phyloP scores from a whole-genome alignment of 2,329 filamentous ascomycete species.

The Colletotrichum salicis region DNA sequence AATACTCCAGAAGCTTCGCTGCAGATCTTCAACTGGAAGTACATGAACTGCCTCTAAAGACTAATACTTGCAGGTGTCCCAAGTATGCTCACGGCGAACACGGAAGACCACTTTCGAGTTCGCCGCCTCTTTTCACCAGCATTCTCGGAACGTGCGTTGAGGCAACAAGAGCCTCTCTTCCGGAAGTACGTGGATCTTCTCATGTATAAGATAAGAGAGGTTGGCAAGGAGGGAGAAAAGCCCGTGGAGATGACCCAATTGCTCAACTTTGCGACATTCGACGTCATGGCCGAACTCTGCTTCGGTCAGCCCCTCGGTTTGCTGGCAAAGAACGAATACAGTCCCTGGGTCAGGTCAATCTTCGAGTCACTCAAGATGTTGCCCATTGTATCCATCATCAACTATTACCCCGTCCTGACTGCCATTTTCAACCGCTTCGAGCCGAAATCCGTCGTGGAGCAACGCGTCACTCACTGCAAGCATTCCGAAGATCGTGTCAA shows the following conservation, averaged over 20 bases:
- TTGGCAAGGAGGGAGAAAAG: conserved; percentile 16
- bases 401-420: conserved; percentile 40
- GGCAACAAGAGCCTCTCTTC: conserved; percentile 41
- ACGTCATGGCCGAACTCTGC: conserved; percentile 39
- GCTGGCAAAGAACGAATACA: conserved; percentile 37
- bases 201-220: conserved; percentile 48
- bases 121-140: conserved; percentile 38
- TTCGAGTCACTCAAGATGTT: conserved; percentile 41
- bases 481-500: conserved; percentile 43
- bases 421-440: conserved; percentile 38
- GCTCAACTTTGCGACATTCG: conserved; percentile 39
- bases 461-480: conserved; percentile 37
- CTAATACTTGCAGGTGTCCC: conserved; percentile 19
- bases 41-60: not conserved
- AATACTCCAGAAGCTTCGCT: too few relatives aligned
- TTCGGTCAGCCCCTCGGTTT: conserved; percentile 38
- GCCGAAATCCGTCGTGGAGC: conserved; percentile 38
- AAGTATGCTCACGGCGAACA: conserved; percentile 36
- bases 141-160: conserved; percentile 38
- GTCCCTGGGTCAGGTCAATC: conserved; percentile 37
- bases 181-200: conserved; percentile 50
- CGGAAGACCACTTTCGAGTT: conserved; percentile 36
- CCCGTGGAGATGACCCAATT: conserved; percentile 37
- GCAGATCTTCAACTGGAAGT: not conserved
- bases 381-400: conserved; percentile 39